Conservation (phyloP, 768 basidiomycete species). For the Boletus fagicola region DNA sequence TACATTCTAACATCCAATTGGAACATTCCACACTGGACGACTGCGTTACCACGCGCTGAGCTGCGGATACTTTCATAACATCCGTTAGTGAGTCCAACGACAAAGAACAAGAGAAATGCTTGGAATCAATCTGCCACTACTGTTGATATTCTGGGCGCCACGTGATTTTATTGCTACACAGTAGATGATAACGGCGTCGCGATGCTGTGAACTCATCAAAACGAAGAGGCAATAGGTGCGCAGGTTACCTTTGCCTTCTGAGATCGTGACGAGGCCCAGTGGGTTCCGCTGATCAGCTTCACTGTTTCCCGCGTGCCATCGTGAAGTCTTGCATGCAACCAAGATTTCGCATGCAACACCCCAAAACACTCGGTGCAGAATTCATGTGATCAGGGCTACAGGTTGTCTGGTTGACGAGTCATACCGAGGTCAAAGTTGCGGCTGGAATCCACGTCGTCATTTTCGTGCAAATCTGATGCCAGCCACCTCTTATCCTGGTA, state of each 20-base stretch:
- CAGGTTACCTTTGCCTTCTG: neutral
- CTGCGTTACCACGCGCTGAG: neutral
- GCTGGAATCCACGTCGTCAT: neutral
- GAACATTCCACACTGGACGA: neutral
- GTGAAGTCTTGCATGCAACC: neutral
- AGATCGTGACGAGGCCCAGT: neutral
- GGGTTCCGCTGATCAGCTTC: neutral
- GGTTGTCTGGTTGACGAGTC: neutral
- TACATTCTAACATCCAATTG: neutral
- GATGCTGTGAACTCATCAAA: neutral
- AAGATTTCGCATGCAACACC: neutral
- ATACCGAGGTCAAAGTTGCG: neutral
- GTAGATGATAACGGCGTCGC: neutral
- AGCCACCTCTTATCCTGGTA: neutral
- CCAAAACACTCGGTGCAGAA: too few species aligned
- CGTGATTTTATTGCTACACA: neutral
- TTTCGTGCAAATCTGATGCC: neutral
- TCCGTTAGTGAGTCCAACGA: neutral
- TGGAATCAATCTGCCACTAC: neutral
- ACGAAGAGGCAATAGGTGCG: neutral
- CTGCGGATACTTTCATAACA: neutral
- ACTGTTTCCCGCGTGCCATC: neutral
- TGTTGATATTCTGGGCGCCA: neutral
- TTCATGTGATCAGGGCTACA: neutral
- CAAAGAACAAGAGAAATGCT: too few species aligned